Evolutionary conservation across 1,139 yeast genomes (phyloP), one percentile per base, ranked within the genome.

Genomic region (Debaryomyces sp.): DNA sequence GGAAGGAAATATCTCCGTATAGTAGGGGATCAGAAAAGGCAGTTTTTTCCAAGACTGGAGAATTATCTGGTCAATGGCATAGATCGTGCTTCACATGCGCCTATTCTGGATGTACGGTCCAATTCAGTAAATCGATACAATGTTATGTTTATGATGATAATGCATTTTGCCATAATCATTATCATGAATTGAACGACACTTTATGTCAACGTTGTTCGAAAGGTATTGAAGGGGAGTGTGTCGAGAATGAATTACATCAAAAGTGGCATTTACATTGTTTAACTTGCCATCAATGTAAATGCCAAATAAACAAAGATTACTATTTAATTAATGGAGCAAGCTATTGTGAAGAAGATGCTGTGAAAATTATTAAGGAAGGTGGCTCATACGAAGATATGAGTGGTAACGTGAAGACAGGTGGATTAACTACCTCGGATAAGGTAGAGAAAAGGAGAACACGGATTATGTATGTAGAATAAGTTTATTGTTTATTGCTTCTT

Each of bases 41-140:
- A 0, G 68, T 94, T n/a, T 87, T 84, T 64, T 89, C 97, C 10
- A 84, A 82, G 54, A 90, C 89, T 45, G 87, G 87, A 21, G 92
- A 87, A 58, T 71, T 94, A 38, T 80, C 92, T 1, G 99, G 99
- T 0, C 95, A 91, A 66, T 92, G 98, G 98, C 99, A 94, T 64
- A 77, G 96, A 45, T 70, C 76, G 13, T 94, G 99, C 64, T 92
- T 94, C 71, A 70, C 74, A 18, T 94, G 99, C 70, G 67, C 77
- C 21, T 64, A 67, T 48, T 57, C 57, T 1, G 63, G 71, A n/a
- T 90, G 97, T 69, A 67, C 68, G 5, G 61, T 77, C 1, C 68
- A 65, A 39, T 87, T 87, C 64, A 76, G 73, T 54, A 85, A 82
- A 58, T 74, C 79, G 13, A 80, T 82, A 13, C 88, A 86, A 48